Conservation (phyloP, 2,329 filamentous ascomycete species). For the Pseudogymnoascus verrucosus region DNA sequence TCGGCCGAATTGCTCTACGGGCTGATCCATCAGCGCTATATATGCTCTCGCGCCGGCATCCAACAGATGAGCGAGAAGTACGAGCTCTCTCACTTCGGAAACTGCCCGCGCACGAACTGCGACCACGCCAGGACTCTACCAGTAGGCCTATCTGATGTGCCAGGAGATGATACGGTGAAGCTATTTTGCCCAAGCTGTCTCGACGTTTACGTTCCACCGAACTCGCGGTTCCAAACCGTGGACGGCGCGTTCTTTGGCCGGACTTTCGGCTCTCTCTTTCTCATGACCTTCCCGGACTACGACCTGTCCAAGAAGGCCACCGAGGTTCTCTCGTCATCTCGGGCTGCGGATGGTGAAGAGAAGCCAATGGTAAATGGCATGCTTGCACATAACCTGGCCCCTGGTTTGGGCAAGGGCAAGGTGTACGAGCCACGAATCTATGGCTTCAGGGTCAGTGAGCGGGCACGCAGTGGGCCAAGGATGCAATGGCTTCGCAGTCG, state of each 20-base stretch:
- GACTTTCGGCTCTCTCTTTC: slow-evolving; percentile 93
- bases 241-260: slow-evolving; percentile 98
- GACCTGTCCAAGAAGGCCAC: slow-evolving; percentile 69
- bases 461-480: slow-evolving; percentile 78
- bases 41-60: slow-evolving; percentile 90
- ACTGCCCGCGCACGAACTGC: slow-evolving; percentile 91
- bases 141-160: slow-evolving; percentile 88
- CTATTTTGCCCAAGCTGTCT: slow-evolving; percentile 95
- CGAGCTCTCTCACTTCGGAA: slow-evolving; percentile 90
- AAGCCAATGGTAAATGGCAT: slow-evolving; percentile 70
- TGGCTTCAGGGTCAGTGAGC: slow-evolving; percentile 88
- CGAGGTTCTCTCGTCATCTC: slow-evolving; percentile 41
- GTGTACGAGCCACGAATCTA: slow-evolving; percentile 96
- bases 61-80: slow-evolving; percentile 99
- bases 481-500: slow-evolving; percentile 95
- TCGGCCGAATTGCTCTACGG: slow-evolving; percentile 98
- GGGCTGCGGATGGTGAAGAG: slow-evolving; percentile 30
- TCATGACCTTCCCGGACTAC: slow-evolving; percentile 96
- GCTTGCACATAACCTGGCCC: slow-evolving; percentile 76
- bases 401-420: slow-evolving; percentile 70
- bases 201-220: slow-evolving; percentile 94
- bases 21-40: slow-evolving; percentile 96
- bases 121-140: slow-evolving; percentile 83
- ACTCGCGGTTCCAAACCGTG: slow-evolving; percentile 93
- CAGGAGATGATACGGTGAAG: slow-evolving; percentile 95